Evolutionary conservation across 2,329 filamentous ascomycete genomes (phyloP).

Genomic region (Arthrocladium fulminans): DNA sequence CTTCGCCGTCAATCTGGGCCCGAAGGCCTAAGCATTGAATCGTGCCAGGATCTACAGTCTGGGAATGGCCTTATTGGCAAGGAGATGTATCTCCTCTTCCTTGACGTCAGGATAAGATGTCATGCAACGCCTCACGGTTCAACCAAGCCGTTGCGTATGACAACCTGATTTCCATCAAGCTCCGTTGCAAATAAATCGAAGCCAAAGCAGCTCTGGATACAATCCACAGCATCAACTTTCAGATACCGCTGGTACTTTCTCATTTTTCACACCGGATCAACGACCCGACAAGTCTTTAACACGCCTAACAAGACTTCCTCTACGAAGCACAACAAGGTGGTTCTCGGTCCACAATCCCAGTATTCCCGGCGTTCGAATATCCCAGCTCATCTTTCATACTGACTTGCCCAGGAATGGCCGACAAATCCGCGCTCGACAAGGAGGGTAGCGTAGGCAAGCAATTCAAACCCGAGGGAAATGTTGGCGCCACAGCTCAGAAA

Average conservation of each 20-base stretch:
- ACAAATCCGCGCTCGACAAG: constrained; percentile 17
- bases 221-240: constrained; percentile 1
- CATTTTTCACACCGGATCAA: background rate
- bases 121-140: background rate
- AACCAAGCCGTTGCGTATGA: background rate
- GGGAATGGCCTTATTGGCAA: background rate
- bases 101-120: background rate
- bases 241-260: background rate
- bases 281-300: constrained; percentile 10
- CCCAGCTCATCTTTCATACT: background rate
- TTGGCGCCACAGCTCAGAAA: constrained; percentile 13
- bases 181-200: too few relatives aligned
- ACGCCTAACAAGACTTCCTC: constrained; percentile 8
- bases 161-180: background rate
- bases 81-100: background rate
- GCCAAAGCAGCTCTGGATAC: constrained; percentile 1
- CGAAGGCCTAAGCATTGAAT: background rate
- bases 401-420: constrained; percentile 15
- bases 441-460: constrained; percentile 17
- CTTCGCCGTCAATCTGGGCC: background rate
- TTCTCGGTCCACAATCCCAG: constrained; percentile 11
- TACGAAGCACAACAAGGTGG: constrained; percentile 10
- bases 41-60: background rate
- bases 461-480: constrained; percentile 14
- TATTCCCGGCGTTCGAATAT: constrained; percentile 6